Evolutionary conservation across 106 monocot species (phyloP).

Genomic region (Hemerocallis citrina): DNA sequence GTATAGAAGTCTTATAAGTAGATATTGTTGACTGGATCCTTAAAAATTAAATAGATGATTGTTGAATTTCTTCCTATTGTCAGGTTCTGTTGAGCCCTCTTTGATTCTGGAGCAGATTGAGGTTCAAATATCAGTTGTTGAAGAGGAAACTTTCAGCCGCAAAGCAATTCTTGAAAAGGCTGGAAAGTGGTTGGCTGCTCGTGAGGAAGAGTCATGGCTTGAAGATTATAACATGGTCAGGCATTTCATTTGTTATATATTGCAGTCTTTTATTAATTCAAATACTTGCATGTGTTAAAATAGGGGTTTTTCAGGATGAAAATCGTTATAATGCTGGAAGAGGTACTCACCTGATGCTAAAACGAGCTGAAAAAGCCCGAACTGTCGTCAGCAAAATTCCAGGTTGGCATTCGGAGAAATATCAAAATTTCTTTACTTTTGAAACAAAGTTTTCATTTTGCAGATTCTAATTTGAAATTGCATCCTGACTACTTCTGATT

Average conservation of each 20-base stretch:
- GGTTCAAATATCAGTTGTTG: conserved; percentile 37
- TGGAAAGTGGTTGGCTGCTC: conserved; percentile 62
- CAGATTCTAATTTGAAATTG: background rate
- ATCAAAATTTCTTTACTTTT: background rate
- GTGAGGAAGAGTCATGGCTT: conserved; percentile 74
- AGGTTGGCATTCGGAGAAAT: conserved; percentile 20
- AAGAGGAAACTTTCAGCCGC: conserved; percentile 70
- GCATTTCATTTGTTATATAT: conserved; percentile 1
- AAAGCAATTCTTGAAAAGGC: conserved; percentile 78
- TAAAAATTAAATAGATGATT: too few relatives aligned
- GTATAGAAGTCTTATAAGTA: too few relatives aligned
- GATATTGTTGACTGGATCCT: too few relatives aligned
- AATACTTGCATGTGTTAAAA: background rate
- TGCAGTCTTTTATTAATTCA: background rate
- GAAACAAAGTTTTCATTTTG: background rate
- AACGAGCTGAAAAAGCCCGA: conserved; percentile 80
- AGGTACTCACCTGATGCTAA: conserved; percentile 60
- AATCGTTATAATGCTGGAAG: conserved; percentile 71
- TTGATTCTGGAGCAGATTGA: conserved; percentile 58
- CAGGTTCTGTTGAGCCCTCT: conserved; percentile 47
- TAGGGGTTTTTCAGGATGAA: conserved; percentile 53
- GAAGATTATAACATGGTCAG: conserved; percentile 82
- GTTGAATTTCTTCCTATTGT: conserved; percentile 25
- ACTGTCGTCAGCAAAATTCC: conserved; percentile 69
- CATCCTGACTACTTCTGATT: background rate